Base-by-base conservation (phyloP, 2,329 filamentous ascomycete genomes). In the Torrubiella hemipterigena region DNA sequence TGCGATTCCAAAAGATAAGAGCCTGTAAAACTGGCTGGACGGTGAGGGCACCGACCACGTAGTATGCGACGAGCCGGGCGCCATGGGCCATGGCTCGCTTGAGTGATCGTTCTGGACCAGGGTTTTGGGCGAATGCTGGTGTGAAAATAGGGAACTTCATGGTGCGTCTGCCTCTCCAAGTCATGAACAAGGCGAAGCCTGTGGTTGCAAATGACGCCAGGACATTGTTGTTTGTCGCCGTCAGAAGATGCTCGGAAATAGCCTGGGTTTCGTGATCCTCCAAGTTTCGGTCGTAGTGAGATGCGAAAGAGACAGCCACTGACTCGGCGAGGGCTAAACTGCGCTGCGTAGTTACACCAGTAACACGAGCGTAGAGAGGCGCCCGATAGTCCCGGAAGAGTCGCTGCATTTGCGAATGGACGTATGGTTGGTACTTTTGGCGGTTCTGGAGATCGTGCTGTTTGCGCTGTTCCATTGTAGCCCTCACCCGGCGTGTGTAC, bases 141-240 rank as follows among this genome's bases (percentile, higher is more conserved):
- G 43, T 48, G 42, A 50, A 57, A 24, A 64, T 49, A 12, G 60
- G 58, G 39, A 65, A 64, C 6, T 47, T 50, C 41, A 54, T 60
- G 4, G 43, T 52, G 14, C 39, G 39, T 24, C 53, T 49, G 5
- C 48, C 46, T 8, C 41, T 35, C 20, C 44, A 51, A 2, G 55
- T 35, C 30, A 52, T 18, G 27, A 35, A 40, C 3, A 31, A 34
- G 6, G 54, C 46, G 2, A 49, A 11, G 13, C 35, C 42, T 0
- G 45, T 36, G 15, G 50, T 37, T 13, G 51, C 44, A 35, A 44
- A 39, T 31, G 46, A 44, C 40, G 47, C 52, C 10, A 47, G 35
- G 6, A 49, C 34, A n/a, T 50, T 52, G 21, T 45, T 52, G 27
- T 49, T 43, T 15, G 56, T 43, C 31, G 47, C 48, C 17, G 41